Percentiles rank a stretch among this genome's conserved stretches.
Conservation (phyloP, 1,284 basidiomycete species). For the Vanrija humicola region DNA sequence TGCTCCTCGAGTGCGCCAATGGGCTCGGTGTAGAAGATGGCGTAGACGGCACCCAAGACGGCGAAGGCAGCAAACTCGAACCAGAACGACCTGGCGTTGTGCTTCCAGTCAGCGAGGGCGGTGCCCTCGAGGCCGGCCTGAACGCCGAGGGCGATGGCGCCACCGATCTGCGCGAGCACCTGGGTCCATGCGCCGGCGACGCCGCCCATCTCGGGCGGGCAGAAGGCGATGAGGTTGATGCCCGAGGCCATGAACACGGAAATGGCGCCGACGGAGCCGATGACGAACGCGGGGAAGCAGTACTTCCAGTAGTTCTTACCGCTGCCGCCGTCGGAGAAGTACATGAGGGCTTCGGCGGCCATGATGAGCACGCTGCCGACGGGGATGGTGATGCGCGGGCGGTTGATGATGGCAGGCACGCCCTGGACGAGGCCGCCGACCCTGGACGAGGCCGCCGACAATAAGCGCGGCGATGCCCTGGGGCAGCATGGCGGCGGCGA, state of each 20-base stretch:
- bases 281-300: slow-evolving; percentile 34
- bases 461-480: slow-evolving; percentile 36
- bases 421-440: slow-evolving; percentile 27
- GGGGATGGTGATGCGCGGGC: slow-evolving; percentile 25
- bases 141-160: slow-evolving; percentile 36
- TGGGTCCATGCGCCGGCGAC: slow-evolving; percentile 43
- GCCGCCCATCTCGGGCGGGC: slow-evolving; percentile 40
- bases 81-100: slow-evolving; percentile 28
- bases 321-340: slow-evolving; percentile 37
- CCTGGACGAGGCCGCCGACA: slow-evolving; percentile 26
- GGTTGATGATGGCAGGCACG: slow-evolving; percentile 30
- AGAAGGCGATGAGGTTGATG: slow-evolving; percentile 32
- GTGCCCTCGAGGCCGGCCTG: slow-evolving; percentile 40
- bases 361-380: slow-evolving; percentile 22
- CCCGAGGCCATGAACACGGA: slow-evolving; percentile 24
- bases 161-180: slow-evolving; percentile 36
- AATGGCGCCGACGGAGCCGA: slow-evolving; percentile 24
- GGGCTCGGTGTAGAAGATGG: slow-evolving; percentile 31
- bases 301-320: slow-evolving; percentile 43
- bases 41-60: slow-evolving; percentile 22
- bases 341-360: slow-evolving; percentile 26
- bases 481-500: slow-evolving; percentile 37
- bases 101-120: slow-evolving; percentile 31
- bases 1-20: slow-evolving; percentile 33
- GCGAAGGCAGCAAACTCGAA: slow-evolving; percentile 36